These are phyloP conservation scores for Urochloa ruziziensis DNA, from an alignment of 176 grass and related monocot species.

Conservation along the genomic window DNA sequence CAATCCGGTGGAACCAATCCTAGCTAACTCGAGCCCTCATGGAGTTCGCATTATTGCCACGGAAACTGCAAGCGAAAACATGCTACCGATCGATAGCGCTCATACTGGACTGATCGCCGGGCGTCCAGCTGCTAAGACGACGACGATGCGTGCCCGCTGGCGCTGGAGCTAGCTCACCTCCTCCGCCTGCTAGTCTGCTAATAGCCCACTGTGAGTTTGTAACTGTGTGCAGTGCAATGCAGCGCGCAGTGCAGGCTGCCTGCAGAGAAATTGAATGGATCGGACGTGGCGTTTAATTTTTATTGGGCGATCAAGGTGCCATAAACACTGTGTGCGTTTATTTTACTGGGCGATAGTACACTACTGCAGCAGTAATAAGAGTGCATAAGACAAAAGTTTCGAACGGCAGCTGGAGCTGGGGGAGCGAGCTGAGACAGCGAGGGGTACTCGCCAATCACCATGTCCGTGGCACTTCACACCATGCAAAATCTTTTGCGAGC, in stretches of 20 bases:
- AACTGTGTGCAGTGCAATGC: neutral
- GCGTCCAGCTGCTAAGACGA: too few species aligned
- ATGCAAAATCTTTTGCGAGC: too few species aligned
- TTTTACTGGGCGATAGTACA: neutral
- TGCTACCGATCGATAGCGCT: too few species aligned
- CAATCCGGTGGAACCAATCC: too few species aligned
- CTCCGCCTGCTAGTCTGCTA: too few species aligned
- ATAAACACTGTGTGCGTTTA: neutral
- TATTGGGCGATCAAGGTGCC: slow-evolving; percentile 1
- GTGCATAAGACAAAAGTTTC: too few species aligned
- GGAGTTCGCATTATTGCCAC: too few species aligned
- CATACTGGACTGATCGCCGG: too few species aligned
- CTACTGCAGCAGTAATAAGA: neutral
- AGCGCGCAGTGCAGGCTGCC: too few species aligned
- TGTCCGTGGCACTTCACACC: neutral
- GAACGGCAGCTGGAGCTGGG: neutral
- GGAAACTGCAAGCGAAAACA: too few species aligned
- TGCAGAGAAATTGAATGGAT: neutral
- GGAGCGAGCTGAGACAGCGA: too few species aligned
- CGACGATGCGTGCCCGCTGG: neutral
- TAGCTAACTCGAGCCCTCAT: too few species aligned
- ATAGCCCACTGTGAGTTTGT: neutral
- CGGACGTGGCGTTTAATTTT: neutral
- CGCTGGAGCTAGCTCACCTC: neutral
- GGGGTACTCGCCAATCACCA: neutral